Base-by-base conservation (phyloP, 2,329 filamentous ascomycete genomes). In the Shiraia bambusicola region DNA sequence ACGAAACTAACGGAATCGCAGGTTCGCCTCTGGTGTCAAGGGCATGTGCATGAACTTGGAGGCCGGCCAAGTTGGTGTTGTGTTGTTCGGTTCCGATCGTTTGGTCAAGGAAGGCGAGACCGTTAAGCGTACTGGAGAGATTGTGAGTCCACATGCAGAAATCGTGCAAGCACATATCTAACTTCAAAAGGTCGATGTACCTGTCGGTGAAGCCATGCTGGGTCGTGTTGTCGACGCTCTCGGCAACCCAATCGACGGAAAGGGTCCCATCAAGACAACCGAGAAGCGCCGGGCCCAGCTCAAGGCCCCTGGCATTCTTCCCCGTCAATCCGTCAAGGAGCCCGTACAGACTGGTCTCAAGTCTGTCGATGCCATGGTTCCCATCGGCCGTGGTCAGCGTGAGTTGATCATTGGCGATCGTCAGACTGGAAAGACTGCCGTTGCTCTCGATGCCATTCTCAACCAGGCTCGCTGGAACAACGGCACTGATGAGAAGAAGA, bases 31-130 rank as follows among this genome's bases (percentile, higher is more conserved):
- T 60, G 93, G 93, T 76, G 93, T 97, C 78, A 97, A 97, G 86
- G 93, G 93, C 76, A 98, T 98, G 93, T 97, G 92, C 88, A 97
- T 98, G 92, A 98, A 98, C 88, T 86, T 98, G 78, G 93, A 98
- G 81, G 93, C 93, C 76, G 93, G 93, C 76, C 93, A 97, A 79
- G 93, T 98, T 80, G 93, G 93, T 95, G 91, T 98, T 70, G 93
- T 98, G 84, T 84, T 98, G 72, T 98, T 98, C 84, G 93, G 93
- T 86, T 97, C 93, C 72, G 93, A 98, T 80, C 91, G 93, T 91
- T 83, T 96, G 68, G 93, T 98, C 84, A 93, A 89, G 83, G 93
- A 98, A 79, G 93, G 93, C 72, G 92, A 98, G 83, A 92, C 88
- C 60, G 93, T 98, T 77, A 97, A 95, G 87, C 92, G 93, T 86